Base-by-base conservation (phyloP, 108 stramenopile genomes). In the Skeletonema costatum region DNA sequence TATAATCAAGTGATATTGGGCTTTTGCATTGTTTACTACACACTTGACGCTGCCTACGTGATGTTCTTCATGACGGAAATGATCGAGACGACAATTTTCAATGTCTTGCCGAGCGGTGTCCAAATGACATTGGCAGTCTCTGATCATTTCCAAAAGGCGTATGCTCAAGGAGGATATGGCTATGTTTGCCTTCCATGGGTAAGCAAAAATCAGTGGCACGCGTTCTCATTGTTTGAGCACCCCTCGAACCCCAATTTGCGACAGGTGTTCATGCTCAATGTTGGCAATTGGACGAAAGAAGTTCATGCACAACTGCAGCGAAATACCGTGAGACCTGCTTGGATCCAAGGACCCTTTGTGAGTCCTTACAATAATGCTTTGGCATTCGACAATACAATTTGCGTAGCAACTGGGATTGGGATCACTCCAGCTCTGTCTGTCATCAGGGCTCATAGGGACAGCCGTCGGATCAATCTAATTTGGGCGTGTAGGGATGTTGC, bases 181-280 rank as follows among this genome's bases (percentile, higher is more conserved):
- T 86, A 86, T 60, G 77, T 86, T 38, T 83, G 81, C 30, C 58
- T 86, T 12, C 85, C 85, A 1, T 86, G 85, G 85, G 53, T 87
- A 8, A 17, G 30, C 14, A 81, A 78, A 21, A 56, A 83, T 30
- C 80, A 87, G 17, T 87, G 86, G 86, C 86, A 87, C 59, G 83
- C 86, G 3, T 87, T 84, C 38, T 81, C 82, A 14, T 30, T 87
- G 2, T 87, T 84, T 66, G 75, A 83, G 51, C 71, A 86, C 63
- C 82, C 83, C 17, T 41, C 70, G 12, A 67, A 86, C 31, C 75
- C 82, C 17, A 59, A 39, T 6, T 66, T 71, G 44, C 62, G 86
- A 12, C 80, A 84, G 53, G 75, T 87, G 3, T 87, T 87, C 60
- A 83, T 87, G 60, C 48, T 76, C 31, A 84, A 83, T 21, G 66